These are phyloP conservation scores for Cymbopogon citratus DNA, from an alignment of 176 grass and related monocot genomes.

Conservation along the genomic window DNA sequence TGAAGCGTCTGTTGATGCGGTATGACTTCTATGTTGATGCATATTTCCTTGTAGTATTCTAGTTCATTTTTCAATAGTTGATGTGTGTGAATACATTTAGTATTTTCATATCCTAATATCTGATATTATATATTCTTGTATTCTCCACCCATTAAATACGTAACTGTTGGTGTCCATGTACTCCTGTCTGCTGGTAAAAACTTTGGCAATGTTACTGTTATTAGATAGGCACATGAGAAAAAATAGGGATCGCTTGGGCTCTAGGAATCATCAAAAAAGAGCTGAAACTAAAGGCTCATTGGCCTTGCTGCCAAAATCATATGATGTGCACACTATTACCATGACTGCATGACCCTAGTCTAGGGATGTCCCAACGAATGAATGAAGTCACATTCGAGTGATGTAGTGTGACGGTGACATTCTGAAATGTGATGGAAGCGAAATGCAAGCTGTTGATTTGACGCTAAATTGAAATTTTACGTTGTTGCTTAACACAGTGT, in stretches of 20 bases:
- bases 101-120: not conserved
- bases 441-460: not conserved
- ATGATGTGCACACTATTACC: not conserved
- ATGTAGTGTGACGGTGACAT: not conserved
- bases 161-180: not conserved
- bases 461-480: not conserved
- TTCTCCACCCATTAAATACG: not conserved
- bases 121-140: not conserved
- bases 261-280: not conserved
- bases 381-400: not conserved
- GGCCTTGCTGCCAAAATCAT: not conserved
- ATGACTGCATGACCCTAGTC: not conserved
- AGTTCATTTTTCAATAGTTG: conserved; percentile 12
- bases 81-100: conserved; percentile 12
- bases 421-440: not conserved
- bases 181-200: not conserved
- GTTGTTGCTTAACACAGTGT: not conserved
- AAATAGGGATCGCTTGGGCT: not conserved
- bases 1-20: conserved; percentile 96
- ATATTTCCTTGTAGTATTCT: conserved; percentile 14
- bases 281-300: not conserved
- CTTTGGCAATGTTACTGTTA: not conserved
- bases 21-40: conserved; percentile 35
- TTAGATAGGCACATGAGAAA: not conserved
- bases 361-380: not conserved